phyloP scores from a whole-genome alignment of 176 grass and related monocot genomes.

The Thinopyrum elongatum region DNA sequence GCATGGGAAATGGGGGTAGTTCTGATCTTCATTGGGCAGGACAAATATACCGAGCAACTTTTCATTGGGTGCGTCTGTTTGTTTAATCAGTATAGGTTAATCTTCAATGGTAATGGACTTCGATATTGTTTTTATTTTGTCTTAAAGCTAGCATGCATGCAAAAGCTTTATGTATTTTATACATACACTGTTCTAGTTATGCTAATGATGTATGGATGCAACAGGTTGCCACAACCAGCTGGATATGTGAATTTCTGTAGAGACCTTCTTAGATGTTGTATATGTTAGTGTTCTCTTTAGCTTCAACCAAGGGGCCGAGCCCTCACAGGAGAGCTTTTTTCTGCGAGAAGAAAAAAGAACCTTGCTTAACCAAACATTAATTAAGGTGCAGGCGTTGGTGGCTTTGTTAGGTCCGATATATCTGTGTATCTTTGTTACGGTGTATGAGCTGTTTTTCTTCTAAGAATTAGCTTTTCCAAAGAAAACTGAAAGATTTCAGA shows the following conservation, averaged over 20 bases:
- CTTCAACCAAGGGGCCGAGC: neutral
- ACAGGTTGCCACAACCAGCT: neutral
- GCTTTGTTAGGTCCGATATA: conserved; percentile 30
- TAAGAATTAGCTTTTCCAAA: no score
- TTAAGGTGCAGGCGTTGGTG: conserved; percentile 18
- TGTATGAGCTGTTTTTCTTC: no score
- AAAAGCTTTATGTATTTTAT: neutral
- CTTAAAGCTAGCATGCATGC: neutral
- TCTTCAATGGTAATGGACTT: conserved; percentile 19
- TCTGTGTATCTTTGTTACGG: no score
- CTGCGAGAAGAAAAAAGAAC: neutral
- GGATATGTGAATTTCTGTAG: neutral
- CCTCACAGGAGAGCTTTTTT: no score
- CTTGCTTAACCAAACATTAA: neutral
- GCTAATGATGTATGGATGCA: neutral
- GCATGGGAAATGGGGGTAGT: neutral
- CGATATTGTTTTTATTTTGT: conserved; percentile 1
- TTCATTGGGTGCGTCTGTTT: conserved; percentile 27
- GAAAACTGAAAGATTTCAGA: no score
- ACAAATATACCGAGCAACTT: conserved; percentile 37
- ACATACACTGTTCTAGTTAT: neutral
- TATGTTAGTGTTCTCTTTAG: neutral
- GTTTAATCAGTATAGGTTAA: conserved; percentile 17
- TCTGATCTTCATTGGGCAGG: neutral
- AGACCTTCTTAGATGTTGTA: no score